Conservation (phyloP, 2,329 filamentous ascomycete genomes). For the Claviceps sp. region DNA sequence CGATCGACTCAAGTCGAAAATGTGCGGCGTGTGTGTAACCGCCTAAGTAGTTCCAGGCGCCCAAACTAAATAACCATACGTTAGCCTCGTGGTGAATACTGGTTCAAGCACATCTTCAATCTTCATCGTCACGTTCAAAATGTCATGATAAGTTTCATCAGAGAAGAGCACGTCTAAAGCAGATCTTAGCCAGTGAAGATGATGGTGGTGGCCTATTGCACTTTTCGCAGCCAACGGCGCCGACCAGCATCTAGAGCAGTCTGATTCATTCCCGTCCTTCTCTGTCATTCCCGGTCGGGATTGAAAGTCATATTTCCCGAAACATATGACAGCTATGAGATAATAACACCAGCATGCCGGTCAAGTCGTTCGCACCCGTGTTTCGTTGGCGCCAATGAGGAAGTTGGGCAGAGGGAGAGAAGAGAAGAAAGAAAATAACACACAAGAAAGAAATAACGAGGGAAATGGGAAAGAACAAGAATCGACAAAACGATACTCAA, state of each 20-base stretch:
- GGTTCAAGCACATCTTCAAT: background rate
- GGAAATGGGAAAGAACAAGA: background rate
- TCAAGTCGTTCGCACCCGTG: background rate
- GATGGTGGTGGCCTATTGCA: background rate
- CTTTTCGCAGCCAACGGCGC: background rate
- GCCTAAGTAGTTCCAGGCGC: background rate
- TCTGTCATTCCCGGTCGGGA: background rate
- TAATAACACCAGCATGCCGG: background rate
- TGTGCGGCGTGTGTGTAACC: background rate
- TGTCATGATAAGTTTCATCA: background rate
- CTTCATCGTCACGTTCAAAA: background rate
- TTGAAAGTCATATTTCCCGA: background rate
- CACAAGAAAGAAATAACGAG: background rate
- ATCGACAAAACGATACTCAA: too few relatives aligned
- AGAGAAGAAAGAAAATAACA: background rate
- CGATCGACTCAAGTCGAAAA: too few relatives aligned
- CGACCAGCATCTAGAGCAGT: background rate
- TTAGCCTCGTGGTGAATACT: background rate
- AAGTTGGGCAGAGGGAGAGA: background rate
- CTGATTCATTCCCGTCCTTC: background rate
- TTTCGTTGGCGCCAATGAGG: background rate
- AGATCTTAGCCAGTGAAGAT: background rate
- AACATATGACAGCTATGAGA: background rate
- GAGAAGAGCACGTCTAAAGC: background rate
- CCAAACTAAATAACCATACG: background rate